A percentile compares a stretch with the other conserved stretches of the same genome.
Evolutionary conservation across 257 asterid species (phyloP).

Genomic region (Solanum chiquidenum): DNA sequence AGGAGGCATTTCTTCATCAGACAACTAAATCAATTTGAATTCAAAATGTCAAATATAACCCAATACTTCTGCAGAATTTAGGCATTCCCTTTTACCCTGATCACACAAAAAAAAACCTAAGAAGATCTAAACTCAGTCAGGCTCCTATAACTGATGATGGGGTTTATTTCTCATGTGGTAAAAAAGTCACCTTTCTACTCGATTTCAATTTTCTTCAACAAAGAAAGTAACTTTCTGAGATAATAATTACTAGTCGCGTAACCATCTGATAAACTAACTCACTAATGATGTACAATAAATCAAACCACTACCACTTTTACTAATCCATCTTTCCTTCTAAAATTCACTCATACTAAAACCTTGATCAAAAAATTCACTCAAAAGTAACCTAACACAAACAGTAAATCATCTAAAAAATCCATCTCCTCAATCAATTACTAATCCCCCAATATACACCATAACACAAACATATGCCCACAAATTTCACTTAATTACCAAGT

Average conservation of each 20-base stretch:
- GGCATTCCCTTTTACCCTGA: not conserved
- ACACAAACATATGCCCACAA: not conserved
- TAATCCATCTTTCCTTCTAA: not conserved
- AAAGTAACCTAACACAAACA: not conserved
- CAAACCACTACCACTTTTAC: not conserved
- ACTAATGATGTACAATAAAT: not conserved
- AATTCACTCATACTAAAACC: not conserved
- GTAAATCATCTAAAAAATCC: not conserved
- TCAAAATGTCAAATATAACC: not conserved
- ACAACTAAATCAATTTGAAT: not conserved
- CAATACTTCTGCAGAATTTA: not conserved
- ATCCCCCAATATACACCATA: not conserved
- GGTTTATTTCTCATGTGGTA: not conserved
- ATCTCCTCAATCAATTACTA: not conserved
- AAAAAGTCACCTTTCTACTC: not conserved
- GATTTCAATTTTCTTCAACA: not conserved
- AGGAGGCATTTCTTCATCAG: not conserved
- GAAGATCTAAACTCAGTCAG: not conserved
- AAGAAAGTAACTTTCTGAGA: not conserved
- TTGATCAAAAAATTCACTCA: not conserved
- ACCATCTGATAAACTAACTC: not conserved
- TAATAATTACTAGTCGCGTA: not conserved
- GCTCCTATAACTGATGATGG: not conserved
- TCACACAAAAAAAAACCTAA: not conserved
- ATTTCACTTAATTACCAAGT: not conserved